Evolutionary conservation across 345 rosid species (phyloP).

Genomic region (Acer yangbiense): DNA sequence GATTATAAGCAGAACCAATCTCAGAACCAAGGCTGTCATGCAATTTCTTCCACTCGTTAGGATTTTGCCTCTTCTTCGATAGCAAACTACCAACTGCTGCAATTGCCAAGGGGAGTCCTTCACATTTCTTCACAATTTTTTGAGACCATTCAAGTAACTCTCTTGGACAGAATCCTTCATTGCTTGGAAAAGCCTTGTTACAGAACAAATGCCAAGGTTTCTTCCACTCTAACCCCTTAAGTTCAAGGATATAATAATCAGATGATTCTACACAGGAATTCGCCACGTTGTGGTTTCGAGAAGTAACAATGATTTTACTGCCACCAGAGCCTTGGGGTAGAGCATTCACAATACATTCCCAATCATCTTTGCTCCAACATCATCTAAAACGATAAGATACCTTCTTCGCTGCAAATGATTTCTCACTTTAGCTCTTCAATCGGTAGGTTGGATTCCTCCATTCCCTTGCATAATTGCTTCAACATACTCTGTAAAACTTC

Average conservation of each 20-base stretch:
- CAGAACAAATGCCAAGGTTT: constrained; percentile 12
- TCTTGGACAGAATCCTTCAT: neutral
- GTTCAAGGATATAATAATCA: neutral
- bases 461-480: neutral
- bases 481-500: neutral
- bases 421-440: neutral
- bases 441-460: neutral
- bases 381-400: constrained; percentile 20
- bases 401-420: neutral
- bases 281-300: constrained; percentile 2
- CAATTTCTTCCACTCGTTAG: constrained; percentile 13
- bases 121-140: constrained; percentile 24
- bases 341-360: neutral
- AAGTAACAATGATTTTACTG: constrained; percentile 22
- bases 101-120: constrained; percentile 22
- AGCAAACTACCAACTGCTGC: constrained; percentile 10
- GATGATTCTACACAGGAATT: neutral
- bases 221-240: neutral
- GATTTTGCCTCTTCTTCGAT: neutral
- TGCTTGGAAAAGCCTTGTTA: constrained; percentile 9
- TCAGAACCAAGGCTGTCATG: constrained; percentile 10
- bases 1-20: neutral
- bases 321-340: constrained; percentile 5
- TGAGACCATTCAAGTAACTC: constrained; percentile 8
- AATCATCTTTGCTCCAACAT: constrained; percentile 13